Base-by-base conservation (phyloP, 768 basidiomycete genomes). In the Suillus luteus region DNA sequence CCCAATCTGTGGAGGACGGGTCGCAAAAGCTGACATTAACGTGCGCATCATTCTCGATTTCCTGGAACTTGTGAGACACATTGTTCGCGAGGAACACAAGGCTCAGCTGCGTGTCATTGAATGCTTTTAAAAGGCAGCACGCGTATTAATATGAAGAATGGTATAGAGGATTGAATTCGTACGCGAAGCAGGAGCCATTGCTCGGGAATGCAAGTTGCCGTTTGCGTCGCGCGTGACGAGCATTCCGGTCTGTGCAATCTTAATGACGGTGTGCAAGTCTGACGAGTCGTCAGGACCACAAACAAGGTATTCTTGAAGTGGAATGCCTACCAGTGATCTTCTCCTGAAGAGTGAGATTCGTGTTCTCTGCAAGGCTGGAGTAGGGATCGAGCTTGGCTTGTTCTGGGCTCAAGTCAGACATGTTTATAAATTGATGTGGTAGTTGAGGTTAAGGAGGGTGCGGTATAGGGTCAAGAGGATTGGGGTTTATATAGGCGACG, bases 21-120 rank as follows among this genome's bases (percentile, higher is more conserved):
- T 94, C 87, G 70, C 84, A 85, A 75, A 92, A 94, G 64, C 86
- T 86, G 64, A 95, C 86, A 71, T 96, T 95, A 69, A 92, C 91
- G 72, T 92, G 84, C 2, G 80, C 71, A 70, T 94, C 91, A 68
- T 90, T 83, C 69, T 88, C 74, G 58, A 95, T 86, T 71, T 95
- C 91, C 35, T 90, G 86, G 65, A 86, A 89, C 70, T 95, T 94
- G 72, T 80, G 81, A 5, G 90, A 86, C 1, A 77, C 85, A 48
- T 88, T 89, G 73, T 94, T 95, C 31, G 85, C 88, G 66, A 93
- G 76, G 78, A 93, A 93, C 12, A 84, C 68, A 63, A 93, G 83
- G 49, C 79, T 83, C 62, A 88, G 68, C 63, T 86, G 82, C 33
- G 78, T 79, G 11, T 82, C 78, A 24, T 67, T 74, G 66, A 75